Evolutionary conservation across 2,329 filamentous ascomycete species (phyloP), one percentile per base, ranked within the genome.

Genomic region (Aspergillus alliaceus): DNA sequence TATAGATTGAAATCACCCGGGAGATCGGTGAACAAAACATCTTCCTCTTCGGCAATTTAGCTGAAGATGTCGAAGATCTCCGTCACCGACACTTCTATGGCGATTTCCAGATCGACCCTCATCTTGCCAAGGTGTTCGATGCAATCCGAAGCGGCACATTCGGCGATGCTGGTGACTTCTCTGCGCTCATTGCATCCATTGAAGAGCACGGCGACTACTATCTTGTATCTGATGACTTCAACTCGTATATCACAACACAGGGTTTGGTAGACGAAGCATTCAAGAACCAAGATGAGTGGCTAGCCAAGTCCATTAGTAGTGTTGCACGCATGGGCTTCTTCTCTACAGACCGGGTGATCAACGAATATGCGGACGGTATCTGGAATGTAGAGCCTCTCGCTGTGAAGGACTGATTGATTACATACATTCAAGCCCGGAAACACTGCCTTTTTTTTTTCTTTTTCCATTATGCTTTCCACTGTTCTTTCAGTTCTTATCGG

Each of bases 251-350:
- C 67, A 86, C 93, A 76, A 96, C 95, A 7, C 95, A 99, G 63
- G 83, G 86, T 57, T 83, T 97, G 54, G 93, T 99, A 31, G 95
- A 99, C 69, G 88, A 93, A 77, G 88, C 91, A 51, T 99, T 96
- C 82, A 86, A 86, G 76, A 89, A 98, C 77, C 90, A 93, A 73
- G 92, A 97, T 58, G 89, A 90, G 68, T 99, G 95, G 95, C 79
- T 96, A 57, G 89, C 86, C 61, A 97, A 97, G 84, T 89, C 85
- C 62, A 98, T 99, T 70, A 87, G 85, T 40, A 90, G 90, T 58
- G 95, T 99, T 18, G 84, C 91, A 6, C 83, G 93, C 39, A 99
- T 99, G 95, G 95, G 93, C 35, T 98, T 98, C 85, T 98, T 98
- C 81, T 93, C 87, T 66, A 93, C 90, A 62, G 93, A 98, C 75